Percentiles rank a stretch among this genome's conserved stretches.
These are phyloP conservation scores for Globisporangium echinulatum DNA, from an alignment of 352 stramenopile species.

Conservation along the genomic window DNA sequence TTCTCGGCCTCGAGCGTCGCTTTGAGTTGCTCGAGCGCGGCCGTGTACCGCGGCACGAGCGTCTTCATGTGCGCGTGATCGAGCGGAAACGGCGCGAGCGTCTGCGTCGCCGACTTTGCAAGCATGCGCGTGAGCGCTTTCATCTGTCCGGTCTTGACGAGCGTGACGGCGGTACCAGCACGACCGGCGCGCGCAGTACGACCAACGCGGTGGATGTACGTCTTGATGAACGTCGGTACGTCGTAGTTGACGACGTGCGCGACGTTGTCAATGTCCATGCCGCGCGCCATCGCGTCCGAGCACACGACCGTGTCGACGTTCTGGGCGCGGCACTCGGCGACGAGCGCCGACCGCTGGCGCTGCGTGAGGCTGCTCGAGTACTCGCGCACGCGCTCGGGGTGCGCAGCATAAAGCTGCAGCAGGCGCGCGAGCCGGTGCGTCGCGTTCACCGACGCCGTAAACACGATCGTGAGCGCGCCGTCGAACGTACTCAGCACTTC, in stretches of 20 bases:
- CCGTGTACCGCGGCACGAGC: slow-evolving; percentile 64
- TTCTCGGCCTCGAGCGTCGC: slow-evolving; percentile 75
- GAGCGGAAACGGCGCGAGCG: slow-evolving; percentile 57
- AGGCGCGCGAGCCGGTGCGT: slow-evolving; percentile 94
- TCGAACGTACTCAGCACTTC: slow-evolving; percentile 85
- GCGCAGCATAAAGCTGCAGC: slow-evolving; percentile 82
- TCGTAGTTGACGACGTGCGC: slow-evolving; percentile 94
- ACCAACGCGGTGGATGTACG: slow-evolving; percentile 87
- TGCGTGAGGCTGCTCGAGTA: slow-evolving; percentile 80
- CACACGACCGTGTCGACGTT: slow-evolving; percentile 82
- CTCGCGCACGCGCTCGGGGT: slow-evolving; percentile 59
- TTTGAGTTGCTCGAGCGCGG: slow-evolving; percentile 68
- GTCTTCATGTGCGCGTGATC: slow-evolving; percentile 75
- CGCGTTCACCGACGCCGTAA: slow-evolving; percentile 95
- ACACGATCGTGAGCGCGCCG: slow-evolving; percentile 89
- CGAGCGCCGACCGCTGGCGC: slow-evolving; percentile 67
- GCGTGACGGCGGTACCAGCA: slow-evolving; percentile 62
- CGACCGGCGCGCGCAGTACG: slow-evolving; percentile 79
- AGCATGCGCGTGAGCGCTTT: slow-evolving; percentile 80
- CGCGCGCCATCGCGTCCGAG: slow-evolving; percentile 90
- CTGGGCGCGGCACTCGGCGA: slow-evolving; percentile 68
- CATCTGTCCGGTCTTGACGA: slow-evolving; percentile 80
- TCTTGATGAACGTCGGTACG: slow-evolving; percentile 88
- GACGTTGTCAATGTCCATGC: slow-evolving; percentile 91
- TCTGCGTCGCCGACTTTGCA: slow-evolving; percentile 76